A percentile compares a stretch with the other conserved stretches of the same genome.
These are phyloP conservation scores for Scutellaria minor DNA, from an alignment of 257 asterid genomes.

Conservation along the genomic window DNA sequence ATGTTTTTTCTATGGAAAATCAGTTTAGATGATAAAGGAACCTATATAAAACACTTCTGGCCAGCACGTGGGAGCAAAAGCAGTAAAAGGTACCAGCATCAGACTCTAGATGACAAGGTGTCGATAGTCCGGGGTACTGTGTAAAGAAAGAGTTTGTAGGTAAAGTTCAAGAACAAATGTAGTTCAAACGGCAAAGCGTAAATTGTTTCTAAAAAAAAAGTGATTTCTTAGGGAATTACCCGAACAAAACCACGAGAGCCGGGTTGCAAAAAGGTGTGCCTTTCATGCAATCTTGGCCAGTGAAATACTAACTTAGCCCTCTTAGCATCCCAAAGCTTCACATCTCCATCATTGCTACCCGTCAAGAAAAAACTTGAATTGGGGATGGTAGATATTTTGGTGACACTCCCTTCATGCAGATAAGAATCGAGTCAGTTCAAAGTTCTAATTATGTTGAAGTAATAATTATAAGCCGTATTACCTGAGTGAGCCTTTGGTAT, in stretches of 20 bases:
- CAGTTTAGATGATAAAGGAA: too few species aligned
- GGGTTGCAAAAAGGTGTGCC: constrained; percentile 88
- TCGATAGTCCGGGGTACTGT: too few species aligned
- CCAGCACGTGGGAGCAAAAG: too few species aligned
- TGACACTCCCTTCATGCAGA: constrained; percentile 72
- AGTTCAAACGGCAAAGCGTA: too few species aligned
- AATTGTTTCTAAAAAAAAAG: too few species aligned
- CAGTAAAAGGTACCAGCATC: too few species aligned
- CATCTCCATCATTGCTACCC: constrained; percentile 99
- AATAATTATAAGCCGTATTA: constrained; percentile 36
- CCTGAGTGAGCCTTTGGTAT: constrained; percentile 99
- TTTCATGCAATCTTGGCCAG: constrained; percentile 97
- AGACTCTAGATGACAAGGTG: too few species aligned
- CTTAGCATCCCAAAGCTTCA: constrained; percentile 99
- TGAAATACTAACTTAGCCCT: constrained; percentile 81
- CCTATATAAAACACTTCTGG: too few species aligned
- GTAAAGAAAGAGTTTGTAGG: too few species aligned
- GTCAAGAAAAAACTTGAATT: constrained; percentile 94
- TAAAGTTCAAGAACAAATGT: too few species aligned
- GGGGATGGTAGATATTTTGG: constrained; percentile 86
- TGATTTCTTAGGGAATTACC: constrained; percentile 48
- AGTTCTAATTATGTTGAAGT: constrained; percentile 23
- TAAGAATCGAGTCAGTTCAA: constrained; percentile 35
- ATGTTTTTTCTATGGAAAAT: too few species aligned
- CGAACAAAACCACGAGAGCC: constrained; percentile 87